These are phyloP conservation scores for Phlegmacium glaucopus DNA, from an alignment of 768 basidiomycete genomes.

Conservation along the genomic window DNA sequence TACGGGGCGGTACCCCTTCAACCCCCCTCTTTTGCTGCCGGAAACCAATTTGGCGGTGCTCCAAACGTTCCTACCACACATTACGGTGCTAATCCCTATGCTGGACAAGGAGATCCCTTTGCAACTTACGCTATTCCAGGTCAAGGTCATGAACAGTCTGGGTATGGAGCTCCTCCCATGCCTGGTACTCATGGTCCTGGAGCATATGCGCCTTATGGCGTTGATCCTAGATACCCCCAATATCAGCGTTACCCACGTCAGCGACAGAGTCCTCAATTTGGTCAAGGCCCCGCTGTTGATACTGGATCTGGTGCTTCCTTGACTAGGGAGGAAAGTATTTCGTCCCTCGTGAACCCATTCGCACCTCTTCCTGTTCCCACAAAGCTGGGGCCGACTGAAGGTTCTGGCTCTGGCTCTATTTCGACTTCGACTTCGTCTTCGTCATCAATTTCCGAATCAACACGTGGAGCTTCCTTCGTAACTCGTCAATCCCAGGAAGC, in stretches of 20 bases:
- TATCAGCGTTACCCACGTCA: slow-evolving; percentile 1
- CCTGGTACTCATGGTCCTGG: slow-evolving; percentile 19
- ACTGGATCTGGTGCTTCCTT: not conserved
- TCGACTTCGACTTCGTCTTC: not conserved
- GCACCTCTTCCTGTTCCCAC: slow-evolving; percentile 3
- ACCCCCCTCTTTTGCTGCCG: not conserved
- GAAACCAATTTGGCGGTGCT: not conserved
- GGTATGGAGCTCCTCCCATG: slow-evolving; percentile 19
- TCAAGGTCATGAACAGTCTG: slow-evolving; percentile 19
- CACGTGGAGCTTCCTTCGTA: slow-evolving; percentile 3
- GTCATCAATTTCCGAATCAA: not conserved
- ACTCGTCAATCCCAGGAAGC: slow-evolving; percentile 13
- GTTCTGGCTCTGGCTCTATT: no score
- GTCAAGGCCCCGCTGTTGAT: not conserved
- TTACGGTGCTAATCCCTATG: slow-evolving; percentile 5
- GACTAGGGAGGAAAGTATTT: slow-evolving; percentile 2
- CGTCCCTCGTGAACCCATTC: slow-evolving; percentile 11
- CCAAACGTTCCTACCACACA: not conserved
- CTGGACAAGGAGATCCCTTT: not conserved
- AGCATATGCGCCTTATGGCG: slow-evolving; percentile 18
- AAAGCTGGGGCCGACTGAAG: no score
- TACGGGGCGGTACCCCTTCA: slow-evolving; percentile 11
- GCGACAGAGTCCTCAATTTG: slow-evolving; percentile 8
- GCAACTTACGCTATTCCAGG: slow-evolving; percentile 9
- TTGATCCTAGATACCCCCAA: slow-evolving; percentile 9